Evolutionary conservation across 129 eudicot species (phyloP), one percentile per base, ranked within the genome.

Genomic region (Escallonia herrerae): DNA sequence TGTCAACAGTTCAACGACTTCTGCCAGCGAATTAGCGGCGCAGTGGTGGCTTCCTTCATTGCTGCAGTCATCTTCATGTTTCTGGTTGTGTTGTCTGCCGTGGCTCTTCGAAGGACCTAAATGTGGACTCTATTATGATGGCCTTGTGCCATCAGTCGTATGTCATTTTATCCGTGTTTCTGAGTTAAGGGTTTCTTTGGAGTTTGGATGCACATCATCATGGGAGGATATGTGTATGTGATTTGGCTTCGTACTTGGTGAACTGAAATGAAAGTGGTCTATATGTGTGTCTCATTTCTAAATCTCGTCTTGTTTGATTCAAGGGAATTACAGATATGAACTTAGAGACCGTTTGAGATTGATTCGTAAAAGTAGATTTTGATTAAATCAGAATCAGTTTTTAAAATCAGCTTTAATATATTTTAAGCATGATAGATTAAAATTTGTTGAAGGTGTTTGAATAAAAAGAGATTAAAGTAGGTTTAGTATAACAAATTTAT

Each of bases 11-110:
- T 90, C 41, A 56, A 59, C 5, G 87, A 79, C 61, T 90, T 86
- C 71, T 90, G 97, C 77, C 86, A 81, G 79, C 74, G 81, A 2
- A 83, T 80, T 5, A 90, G 87, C 38, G 91, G 95, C 12, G 89
- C 97, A 1, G 97, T 86, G 72, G 91, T 90, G 69, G 97, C 89
- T 11, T 86, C 97, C 2, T 86, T 79, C 73, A 80, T 90, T 45
- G 79, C 91, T 5, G 81, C 89, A 22, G 52, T 68, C 55, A 60
- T 86, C 56, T 75, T 90, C 70, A 65, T 90, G 15, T 64, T 86
- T 58, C 64, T 90, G 59, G 88, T 86, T n/a, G 53, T 84, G 33
- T 66, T 90, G 38, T 90, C 97, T 11, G 95, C 89, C 2, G 71
- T 80, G 50, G 87, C 91, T 66, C 82, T 90, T 0, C 66, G 84